phyloP scores from a whole-genome alignment of 148 eudicot species.

The Pharnaceum exiguum region DNA sequence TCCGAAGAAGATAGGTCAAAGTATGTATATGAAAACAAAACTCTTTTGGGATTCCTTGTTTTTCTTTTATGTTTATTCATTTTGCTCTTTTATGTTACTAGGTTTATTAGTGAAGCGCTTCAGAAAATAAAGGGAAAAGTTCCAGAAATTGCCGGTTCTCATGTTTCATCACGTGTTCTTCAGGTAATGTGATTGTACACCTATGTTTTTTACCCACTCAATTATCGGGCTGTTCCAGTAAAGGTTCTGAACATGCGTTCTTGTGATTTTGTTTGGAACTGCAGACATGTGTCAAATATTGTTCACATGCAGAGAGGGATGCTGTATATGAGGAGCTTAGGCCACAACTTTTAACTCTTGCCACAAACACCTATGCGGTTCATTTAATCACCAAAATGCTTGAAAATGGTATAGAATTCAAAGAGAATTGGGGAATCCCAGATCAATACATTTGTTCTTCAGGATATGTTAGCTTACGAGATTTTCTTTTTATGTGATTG shows the following conservation, averaged over 20 bases:
- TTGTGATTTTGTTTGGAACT: slow-evolving; percentile 9
- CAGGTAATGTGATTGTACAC: slow-evolving; percentile 48
- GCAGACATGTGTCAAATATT: slow-evolving; percentile 86
- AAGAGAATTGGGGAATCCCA: too few relatives aligned
- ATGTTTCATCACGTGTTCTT: slow-evolving; percentile 90
- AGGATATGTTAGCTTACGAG: background rate
- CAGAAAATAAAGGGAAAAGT: slow-evolving; percentile 89
- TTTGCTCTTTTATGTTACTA: slow-evolving; percentile 16
- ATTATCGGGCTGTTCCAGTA: background rate
- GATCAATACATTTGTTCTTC: too few relatives aligned
- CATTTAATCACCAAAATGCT: slow-evolving; percentile 86
- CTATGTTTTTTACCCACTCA: background rate
- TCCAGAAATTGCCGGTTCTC: slow-evolving; percentile 87
- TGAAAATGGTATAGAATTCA: slow-evolving; percentile 57
- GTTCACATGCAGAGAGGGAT: slow-evolving; percentile 78
- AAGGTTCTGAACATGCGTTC: background rate
- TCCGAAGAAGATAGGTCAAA: slow-evolving; percentile 78
- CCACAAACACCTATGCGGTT: slow-evolving; percentile 80
- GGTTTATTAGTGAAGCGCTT: slow-evolving; percentile 78
- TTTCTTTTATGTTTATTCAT: slow-evolving; percentile 3
- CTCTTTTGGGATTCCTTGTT: background rate
- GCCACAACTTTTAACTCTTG: slow-evolving; percentile 78
- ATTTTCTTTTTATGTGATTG: slow-evolving; percentile 9
- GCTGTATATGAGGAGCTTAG: slow-evolving; percentile 66
- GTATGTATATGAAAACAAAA: slow-evolving; percentile 32